Evolutionary conservation across 345 rosid species (phyloP).

Genomic region (Eucalyptus paniculata): DNA sequence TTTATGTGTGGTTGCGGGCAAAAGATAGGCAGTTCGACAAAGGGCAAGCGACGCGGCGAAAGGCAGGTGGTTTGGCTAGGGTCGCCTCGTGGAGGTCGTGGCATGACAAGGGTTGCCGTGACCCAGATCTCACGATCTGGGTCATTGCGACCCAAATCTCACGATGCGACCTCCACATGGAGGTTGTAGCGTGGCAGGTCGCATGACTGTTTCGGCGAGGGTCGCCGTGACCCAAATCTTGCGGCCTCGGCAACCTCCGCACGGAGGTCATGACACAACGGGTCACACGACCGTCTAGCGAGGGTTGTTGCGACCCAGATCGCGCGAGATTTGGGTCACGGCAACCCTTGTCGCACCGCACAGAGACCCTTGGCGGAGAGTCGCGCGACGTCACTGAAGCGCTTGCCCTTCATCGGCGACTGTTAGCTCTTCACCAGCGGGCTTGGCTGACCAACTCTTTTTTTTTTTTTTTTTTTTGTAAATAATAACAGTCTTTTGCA

Average conservation of each 20-base stretch:
- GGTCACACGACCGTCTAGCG: fast-evolving
- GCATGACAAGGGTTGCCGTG: fast-evolving
- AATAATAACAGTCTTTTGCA: too few species aligned
- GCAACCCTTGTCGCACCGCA: fast-evolving
- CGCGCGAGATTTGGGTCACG: fast-evolving
- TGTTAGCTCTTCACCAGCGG: too few species aligned
- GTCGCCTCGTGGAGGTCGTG: fast-evolving
- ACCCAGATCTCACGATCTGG: too few species aligned
- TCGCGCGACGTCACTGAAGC: fast-evolving
- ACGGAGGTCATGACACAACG: fast-evolving
- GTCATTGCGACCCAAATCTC: too few species aligned
- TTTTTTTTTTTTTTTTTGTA: too few species aligned
- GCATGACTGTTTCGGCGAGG: fast-evolving
- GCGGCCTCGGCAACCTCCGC: fast-evolving
- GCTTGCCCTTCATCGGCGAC: fast-evolving
- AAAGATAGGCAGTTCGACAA: fast-evolving
- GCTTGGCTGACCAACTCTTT: fast-evolving
- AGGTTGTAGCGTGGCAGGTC: fast-evolving
- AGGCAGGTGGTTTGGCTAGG: fast-evolving
- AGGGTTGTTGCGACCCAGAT: fast-evolving
- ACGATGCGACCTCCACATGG: too few species aligned
- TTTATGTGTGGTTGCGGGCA: fast-evolving
- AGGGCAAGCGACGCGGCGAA: fast-evolving
- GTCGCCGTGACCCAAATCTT: fast-evolving
- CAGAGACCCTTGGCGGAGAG: fast-evolving